These are phyloP conservation scores for Chytridium lagenaria DNA, from an alignment of 371 early-diverging fungal species.

Conservation along the genomic window DNA sequence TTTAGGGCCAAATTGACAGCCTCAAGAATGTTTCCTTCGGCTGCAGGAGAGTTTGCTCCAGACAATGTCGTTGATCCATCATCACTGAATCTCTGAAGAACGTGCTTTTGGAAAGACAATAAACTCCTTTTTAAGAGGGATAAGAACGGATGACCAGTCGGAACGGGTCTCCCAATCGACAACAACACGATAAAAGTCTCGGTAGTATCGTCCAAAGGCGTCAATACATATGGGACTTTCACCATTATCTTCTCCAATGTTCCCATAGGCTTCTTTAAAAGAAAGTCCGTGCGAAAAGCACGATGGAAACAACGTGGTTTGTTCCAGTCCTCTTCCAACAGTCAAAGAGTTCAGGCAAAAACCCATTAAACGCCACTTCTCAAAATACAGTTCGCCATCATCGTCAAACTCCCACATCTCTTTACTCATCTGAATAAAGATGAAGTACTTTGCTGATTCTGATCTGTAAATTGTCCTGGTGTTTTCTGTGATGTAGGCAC, in stretches of 20 bases:
- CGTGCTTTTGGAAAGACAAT: conserved; percentile 76
- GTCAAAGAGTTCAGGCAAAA: conserved; percentile 86
- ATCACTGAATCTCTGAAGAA: conserved; percentile 61
- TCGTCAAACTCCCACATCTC: conserved; percentile 98
- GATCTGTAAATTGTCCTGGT: conserved; percentile 93
- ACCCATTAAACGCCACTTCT: conserved; percentile 88
- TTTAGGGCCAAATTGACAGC: conserved; percentile 95
- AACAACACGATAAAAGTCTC: conserved; percentile 94
- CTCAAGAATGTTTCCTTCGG: conserved; percentile 92
- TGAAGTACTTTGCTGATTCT: conserved; percentile 89
- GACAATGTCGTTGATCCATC: conserved; percentile 58
- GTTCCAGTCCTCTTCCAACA: conserved; percentile 84
- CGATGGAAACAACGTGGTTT: conserved; percentile 95
- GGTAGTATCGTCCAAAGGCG: conserved; percentile 53
- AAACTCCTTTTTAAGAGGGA: conserved; percentile 76
- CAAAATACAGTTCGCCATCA: conserved; percentile 91
- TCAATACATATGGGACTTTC: conserved; percentile 29
- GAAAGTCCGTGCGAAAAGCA: conserved; percentile 88
- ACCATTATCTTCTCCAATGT: conserved; percentile 13
- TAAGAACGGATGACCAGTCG: conserved; percentile 84
- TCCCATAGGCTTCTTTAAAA: conserved; percentile 54
- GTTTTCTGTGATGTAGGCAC: conserved; percentile 78
- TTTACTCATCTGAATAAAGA: conserved; percentile 93
- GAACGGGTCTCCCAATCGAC: conserved; percentile 89
- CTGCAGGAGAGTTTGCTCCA: conserved; percentile 64